Percentiles rank a stretch among this genome's conserved stretches.
These are phyloP conservation scores for Pezicula radicicola DNA, from an alignment of 2,329 filamentous ascomycete genomes.

Conservation along the genomic window DNA sequence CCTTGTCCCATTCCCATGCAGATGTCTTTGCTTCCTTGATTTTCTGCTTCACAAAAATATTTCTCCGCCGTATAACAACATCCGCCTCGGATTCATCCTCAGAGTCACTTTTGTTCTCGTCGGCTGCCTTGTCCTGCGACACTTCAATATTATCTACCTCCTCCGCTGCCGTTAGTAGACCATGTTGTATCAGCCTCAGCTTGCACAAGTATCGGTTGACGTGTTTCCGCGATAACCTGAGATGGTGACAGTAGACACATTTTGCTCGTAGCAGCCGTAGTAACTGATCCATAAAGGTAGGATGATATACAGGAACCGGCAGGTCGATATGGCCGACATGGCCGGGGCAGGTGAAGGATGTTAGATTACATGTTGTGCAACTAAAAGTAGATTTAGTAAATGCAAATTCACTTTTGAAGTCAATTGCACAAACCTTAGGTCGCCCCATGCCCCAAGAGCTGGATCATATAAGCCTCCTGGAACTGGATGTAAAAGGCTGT, in stretches of 20 bases:
- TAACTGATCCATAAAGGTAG: conserved; percentile 93
- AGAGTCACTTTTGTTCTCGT: conserved; percentile 18
- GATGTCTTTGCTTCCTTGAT: conserved; percentile 55
- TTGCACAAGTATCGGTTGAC: conserved; percentile 81
- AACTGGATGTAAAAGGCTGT: conserved; percentile 83
- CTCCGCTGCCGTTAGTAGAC: conserved; percentile 67
- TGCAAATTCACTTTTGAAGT: not conserved
- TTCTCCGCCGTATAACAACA: conserved; percentile 51
- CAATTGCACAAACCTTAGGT: conserved; percentile 63
- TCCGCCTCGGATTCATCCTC: conserved; percentile 35
- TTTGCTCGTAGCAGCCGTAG: conserved; percentile 81
- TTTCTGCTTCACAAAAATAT: conserved; percentile 68
- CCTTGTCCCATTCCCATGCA: conserved; percentile 38
- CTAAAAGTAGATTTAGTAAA: conserved; percentile 40
- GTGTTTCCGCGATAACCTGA: conserved; percentile 74
- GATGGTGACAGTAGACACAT: conserved; percentile 86
- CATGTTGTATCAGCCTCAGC: conserved; percentile 80
- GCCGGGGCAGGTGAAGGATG: conserved; percentile 78
- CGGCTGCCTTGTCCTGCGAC: conserved; percentile 15
- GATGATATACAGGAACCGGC: conserved; percentile 89
- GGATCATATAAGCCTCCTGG: conserved; percentile 91
- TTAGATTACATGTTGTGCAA: conserved; percentile 89
- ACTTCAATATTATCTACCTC: conserved; percentile 39
- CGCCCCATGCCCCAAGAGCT: conserved; percentile 85
- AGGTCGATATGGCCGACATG: conserved; percentile 95